Evolutionary conservation across 1,139 yeast genomes (phyloP).

Genomic region (Sugiyamaella castrensis): DNA sequence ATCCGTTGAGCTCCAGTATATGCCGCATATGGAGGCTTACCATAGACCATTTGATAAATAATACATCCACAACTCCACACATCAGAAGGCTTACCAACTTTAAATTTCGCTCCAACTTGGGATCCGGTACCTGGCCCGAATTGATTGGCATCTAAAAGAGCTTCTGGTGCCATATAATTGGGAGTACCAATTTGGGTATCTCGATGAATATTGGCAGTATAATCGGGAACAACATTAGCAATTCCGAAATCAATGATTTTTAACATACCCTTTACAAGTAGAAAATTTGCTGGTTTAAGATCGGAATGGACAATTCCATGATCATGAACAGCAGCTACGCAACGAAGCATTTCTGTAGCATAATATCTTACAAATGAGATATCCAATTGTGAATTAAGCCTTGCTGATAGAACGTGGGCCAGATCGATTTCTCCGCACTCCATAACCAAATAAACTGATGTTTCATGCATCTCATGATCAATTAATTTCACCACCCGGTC

Average conservation of each 20-base stretch:
- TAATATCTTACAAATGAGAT: slow-evolving; percentile 77
- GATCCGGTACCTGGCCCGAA: slow-evolving; percentile 28
- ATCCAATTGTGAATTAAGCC: slow-evolving; percentile 53
- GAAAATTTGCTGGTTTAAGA: slow-evolving; percentile 91
- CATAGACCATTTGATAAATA: slow-evolving; percentile 91
- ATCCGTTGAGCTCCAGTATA: slow-evolving; percentile 77
- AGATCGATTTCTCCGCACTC: slow-evolving; percentile 94
- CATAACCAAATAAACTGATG: slow-evolving; percentile 74
- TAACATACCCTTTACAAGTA: slow-evolving; percentile 77
- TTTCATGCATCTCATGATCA: slow-evolving; percentile 67
- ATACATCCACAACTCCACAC: slow-evolving; percentile 99
- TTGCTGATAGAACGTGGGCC: slow-evolving; percentile 71
- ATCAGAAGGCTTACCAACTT: slow-evolving; percentile 93
- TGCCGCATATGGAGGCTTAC: slow-evolving; percentile 84
- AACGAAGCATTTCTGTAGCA: slow-evolving; percentile 72
- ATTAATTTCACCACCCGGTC: slow-evolving; percentile 74
- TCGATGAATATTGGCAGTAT: slow-evolving; percentile 84
- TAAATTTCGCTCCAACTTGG: slow-evolving; percentile 43
- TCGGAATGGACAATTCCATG: slow-evolving; percentile 93
- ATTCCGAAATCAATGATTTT: slow-evolving; percentile 96
- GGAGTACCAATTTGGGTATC: slow-evolving; percentile 95
- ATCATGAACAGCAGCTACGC: slow-evolving; percentile 84
- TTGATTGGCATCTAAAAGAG: slow-evolving; percentile 61
- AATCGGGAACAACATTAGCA: slow-evolving; percentile 91
- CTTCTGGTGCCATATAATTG: slow-evolving; percentile 97